Percentiles rank a stretch among this genome's conserved stretches.
Conservation (phyloP, 192 early-diverging fungal genomes). For the Coemansia erecta region DNA sequence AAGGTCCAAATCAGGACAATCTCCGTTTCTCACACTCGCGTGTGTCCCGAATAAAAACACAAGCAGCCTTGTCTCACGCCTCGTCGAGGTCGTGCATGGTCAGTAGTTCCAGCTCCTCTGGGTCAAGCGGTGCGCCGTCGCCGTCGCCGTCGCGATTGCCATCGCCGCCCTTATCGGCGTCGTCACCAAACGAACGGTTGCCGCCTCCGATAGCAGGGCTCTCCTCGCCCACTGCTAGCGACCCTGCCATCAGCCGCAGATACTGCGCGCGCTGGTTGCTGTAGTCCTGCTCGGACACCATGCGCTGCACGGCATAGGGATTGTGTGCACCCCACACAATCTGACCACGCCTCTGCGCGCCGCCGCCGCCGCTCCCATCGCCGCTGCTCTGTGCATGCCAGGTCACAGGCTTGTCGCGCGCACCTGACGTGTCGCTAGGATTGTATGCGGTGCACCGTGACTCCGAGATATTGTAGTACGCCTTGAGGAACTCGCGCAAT, state of each 20-base stretch:
- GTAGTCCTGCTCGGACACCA: constrained; percentile 33
- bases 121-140: constrained; percentile 11
- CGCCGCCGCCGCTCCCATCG: constrained; percentile 12
- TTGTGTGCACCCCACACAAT: constrained; percentile 38
- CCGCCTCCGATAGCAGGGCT: constrained; percentile 7
- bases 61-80: background rate
- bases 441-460: constrained; percentile 53
- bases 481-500: constrained; percentile 63
- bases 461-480: constrained; percentile 57
- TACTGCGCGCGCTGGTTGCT: constrained; percentile 34
- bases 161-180: constrained; percentile 4
- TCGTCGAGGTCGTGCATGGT: constrained; percentile 20
- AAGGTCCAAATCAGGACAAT: no score
- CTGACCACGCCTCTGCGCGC: constrained; percentile 19
- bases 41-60: no score
- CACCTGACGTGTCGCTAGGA: constrained; percentile 43
- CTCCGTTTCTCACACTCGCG: no score
- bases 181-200: constrained; percentile 10
- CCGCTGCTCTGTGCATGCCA: constrained; percentile 31
- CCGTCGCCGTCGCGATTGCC: constrained; percentile 5
- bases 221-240: constrained; percentile 27
- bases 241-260: constrained; percentile 38
- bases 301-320: constrained; percentile 34
- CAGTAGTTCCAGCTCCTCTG: constrained; percentile 35
- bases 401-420: constrained; percentile 59